These are phyloP conservation scores for Gnomoniopsis sp. DNA, from an alignment of 2,329 filamentous ascomycete genomes.

Conservation along the genomic window DNA sequence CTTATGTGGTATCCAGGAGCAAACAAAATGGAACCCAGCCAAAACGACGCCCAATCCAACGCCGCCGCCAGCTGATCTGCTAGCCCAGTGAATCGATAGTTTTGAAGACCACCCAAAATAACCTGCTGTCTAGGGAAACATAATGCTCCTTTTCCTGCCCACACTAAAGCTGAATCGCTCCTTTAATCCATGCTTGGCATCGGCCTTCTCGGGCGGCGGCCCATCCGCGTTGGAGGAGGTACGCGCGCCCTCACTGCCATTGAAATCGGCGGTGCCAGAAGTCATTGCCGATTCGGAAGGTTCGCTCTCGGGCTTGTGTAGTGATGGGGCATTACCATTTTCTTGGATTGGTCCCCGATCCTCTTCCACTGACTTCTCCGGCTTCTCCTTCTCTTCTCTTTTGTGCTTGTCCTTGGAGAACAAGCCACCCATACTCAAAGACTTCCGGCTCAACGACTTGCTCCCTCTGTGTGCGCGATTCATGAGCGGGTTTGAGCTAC, in stretches of 20 bases:
- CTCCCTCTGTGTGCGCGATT: conserved; percentile 67
- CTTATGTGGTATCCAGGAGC: conserved; percentile 4
- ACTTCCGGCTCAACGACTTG: conserved; percentile 76
- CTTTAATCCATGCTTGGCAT: conserved; percentile 33
- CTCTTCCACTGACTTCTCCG: conserved; percentile 23
- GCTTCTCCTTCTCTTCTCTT: conserved; percentile 30
- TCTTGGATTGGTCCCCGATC: conserved; percentile 20
- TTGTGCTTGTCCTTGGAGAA: conserved; percentile 41
- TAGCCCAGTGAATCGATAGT: background rate
- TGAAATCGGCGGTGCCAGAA: conserved; percentile 23
- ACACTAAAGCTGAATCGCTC: conserved; percentile 29
- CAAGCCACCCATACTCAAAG: conserved; percentile 60
- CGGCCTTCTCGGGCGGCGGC: conserved; percentile 38
- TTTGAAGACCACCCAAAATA: conserved; percentile 7
- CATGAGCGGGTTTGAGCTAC: conserved; percentile 39
- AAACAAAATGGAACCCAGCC: background rate
- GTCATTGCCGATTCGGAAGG: conserved; percentile 7
- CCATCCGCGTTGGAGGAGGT: conserved; percentile 12
- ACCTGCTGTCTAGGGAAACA: conserved; percentile 22
- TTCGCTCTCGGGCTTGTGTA: background rate
- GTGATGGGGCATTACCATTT: conserved; percentile 25
- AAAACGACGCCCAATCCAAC: background rate
- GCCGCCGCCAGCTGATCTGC: background rate
- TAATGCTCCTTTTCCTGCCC: conserved; percentile 62
- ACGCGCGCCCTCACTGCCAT: conserved; percentile 21